Percentiles rank a stretch among this genome's conserved stretches.
These are phyloP conservation scores for Hysterium pulicare DNA, from an alignment of 2,329 filamentous ascomycete genomes.

Conservation along the genomic window DNA sequence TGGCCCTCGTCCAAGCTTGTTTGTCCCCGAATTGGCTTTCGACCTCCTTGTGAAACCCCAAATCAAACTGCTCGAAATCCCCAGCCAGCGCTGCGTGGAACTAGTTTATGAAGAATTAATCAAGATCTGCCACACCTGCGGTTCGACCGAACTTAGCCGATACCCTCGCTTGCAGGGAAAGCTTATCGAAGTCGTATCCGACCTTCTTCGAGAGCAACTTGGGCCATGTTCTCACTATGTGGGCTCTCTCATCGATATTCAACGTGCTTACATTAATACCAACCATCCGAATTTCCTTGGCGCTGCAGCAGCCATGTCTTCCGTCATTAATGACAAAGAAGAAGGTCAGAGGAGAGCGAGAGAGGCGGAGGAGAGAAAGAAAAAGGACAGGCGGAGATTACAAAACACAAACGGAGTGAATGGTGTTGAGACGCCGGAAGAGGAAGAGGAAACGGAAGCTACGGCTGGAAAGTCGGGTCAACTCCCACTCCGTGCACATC, in stretches of 20 bases:
- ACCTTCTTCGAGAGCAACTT: slow-evolving; percentile 85
- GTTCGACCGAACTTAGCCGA: slow-evolving; percentile 85
- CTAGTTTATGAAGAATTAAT: slow-evolving; percentile 98
- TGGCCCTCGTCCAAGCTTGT: slow-evolving; percentile 88
- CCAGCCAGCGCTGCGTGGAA: slow-evolving; percentile 94
- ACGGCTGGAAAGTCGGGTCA: slow-evolving; percentile 52
- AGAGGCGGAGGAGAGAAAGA: slow-evolving; percentile 77
- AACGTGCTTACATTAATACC: slow-evolving; percentile 98
- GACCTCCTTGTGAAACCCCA: slow-evolving; percentile 97
- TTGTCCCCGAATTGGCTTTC: slow-evolving; percentile 96
- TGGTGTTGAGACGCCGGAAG: slow-evolving; percentile 65
- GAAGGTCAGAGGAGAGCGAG: slow-evolving; percentile 85
- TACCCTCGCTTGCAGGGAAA: slow-evolving; percentile 94
- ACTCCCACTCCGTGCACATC: slow-evolving; percentile 59
- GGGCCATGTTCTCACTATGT: slow-evolving; percentile 89
- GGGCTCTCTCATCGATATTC: slow-evolving; percentile 94
- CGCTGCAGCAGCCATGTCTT: slow-evolving; percentile 94
- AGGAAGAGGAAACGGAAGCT: slow-evolving; percentile 56
- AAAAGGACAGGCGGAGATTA: slow-evolving; percentile 74
- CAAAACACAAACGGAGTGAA: slow-evolving; percentile 78
- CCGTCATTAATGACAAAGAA: slow-evolving; percentile 91
- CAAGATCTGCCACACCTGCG: slow-evolving; percentile 98
- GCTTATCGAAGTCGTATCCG: slow-evolving; percentile 96
- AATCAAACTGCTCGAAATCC: slow-evolving; percentile 93
- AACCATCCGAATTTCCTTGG: slow-evolving; percentile 99